Conservation (phyloP, 108 stramenopile genomes). For the Skeletonema tropicum region DNA sequence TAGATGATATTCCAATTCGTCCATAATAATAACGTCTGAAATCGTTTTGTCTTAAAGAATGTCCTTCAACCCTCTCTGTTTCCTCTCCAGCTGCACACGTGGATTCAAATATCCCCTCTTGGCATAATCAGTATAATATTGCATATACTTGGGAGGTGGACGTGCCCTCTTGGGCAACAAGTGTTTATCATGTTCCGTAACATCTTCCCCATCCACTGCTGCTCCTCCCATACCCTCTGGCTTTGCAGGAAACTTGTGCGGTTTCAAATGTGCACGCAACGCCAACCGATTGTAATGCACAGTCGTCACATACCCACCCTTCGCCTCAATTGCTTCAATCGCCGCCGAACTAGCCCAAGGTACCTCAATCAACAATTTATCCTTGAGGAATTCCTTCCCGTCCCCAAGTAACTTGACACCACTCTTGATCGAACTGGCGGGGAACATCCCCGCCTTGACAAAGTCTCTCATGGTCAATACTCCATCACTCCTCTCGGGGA, state of each 20-base stretch:
- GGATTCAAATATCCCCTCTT: slow-evolving; percentile 95
- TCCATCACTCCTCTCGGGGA: slow-evolving; percentile 45
- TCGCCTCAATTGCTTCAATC: slow-evolving; percentile 89
- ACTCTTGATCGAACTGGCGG: slow-evolving; percentile 68
- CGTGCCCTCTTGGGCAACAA: slow-evolving; percentile 87
- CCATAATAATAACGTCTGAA: too few species aligned
- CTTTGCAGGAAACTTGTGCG: slow-evolving; percentile 82
- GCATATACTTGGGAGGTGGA: slow-evolving; percentile 93
- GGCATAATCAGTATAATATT: slow-evolving; percentile 91
- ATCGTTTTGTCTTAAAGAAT: background rate
- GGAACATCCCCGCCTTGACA: slow-evolving; percentile 82
- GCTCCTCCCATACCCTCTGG: slow-evolving; percentile 1
- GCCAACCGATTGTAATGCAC: slow-evolving; percentile 95
- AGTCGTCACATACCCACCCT: slow-evolving; percentile 96
- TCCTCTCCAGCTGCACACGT: slow-evolving; percentile 83
- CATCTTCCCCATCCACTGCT: slow-evolving; percentile 2
- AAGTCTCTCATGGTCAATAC: slow-evolving; percentile 94
- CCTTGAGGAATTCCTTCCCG: slow-evolving; percentile 65
- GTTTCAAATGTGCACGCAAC: slow-evolving; percentile 91
- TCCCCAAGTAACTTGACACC: slow-evolving; percentile 89
- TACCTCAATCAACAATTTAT: slow-evolving; percentile 90
- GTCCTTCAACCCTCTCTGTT: slow-evolving; percentile 58
- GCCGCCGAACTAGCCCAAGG: slow-evolving; percentile 86
- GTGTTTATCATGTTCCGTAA: slow-evolving; percentile 19
- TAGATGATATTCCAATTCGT: slow-evolving; percentile 5